phyloP scores from a whole-genome alignment of 1,284 basidiomycete genomes.

The Melampsora larici-populina region DNA sequence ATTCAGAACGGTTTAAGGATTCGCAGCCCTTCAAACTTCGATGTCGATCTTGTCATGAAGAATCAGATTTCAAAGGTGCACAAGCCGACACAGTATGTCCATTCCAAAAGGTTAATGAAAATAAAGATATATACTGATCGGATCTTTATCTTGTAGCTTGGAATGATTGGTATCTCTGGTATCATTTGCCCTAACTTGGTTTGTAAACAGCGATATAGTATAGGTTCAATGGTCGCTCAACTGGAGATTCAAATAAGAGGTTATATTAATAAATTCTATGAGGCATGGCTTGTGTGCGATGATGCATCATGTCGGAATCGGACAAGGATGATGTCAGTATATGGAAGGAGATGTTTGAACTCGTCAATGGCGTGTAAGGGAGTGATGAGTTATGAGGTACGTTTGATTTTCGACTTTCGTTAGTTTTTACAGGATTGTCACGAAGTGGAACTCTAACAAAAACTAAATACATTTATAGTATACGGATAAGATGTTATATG shows the following conservation, averaged over 20 bases:
- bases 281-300: slow-evolving; percentile 81
- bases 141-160: slow-evolving; percentile 47
- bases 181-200: slow-evolving; percentile 59
- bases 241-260: slow-evolving; percentile 78
- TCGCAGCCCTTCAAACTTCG: slow-evolving; percentile 66
- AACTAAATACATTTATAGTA: slow-evolving; percentile 62
- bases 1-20: slow-evolving; percentile 79
- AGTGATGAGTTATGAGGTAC: slow-evolving; percentile 69
- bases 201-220: slow-evolving; percentile 62
- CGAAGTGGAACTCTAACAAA: neutral
- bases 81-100: slow-evolving; percentile 63
- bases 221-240: slow-evolving; percentile 71
- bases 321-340: slow-evolving; percentile 88
- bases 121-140: neutral
- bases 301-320: slow-evolving; percentile 77
- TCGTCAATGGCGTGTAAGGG: slow-evolving; percentile 64
- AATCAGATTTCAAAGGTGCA: slow-evolving; percentile 66
- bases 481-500: slow-evolving; percentile 75
- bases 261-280: slow-evolving; percentile 77
- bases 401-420: slow-evolving; percentile 47
- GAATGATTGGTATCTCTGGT: slow-evolving; percentile 54
- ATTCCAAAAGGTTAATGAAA: slow-evolving; percentile 28
- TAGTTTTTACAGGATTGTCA: neutral
- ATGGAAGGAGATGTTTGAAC: slow-evolving; percentile 72
- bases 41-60: slow-evolving; percentile 69